These are phyloP conservation scores for Patellifolia procumbens DNA, from an alignment of 179 eudicot species.

Conservation along the genomic window DNA sequence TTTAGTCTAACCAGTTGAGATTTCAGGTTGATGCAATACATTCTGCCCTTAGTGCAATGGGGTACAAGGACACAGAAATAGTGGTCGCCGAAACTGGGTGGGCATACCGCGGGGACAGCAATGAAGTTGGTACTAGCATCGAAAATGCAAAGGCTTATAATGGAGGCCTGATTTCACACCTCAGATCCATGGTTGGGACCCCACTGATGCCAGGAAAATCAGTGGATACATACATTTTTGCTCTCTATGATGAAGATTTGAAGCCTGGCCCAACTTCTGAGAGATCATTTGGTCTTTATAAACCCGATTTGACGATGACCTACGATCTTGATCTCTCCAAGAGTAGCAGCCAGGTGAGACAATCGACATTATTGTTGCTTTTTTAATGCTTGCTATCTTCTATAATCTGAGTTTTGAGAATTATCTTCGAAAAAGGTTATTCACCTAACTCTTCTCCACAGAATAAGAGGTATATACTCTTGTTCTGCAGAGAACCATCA, in stretches of 20 bases:
- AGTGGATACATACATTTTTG: conserved; percentile 88
- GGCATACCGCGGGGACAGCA: conserved; percentile 81
- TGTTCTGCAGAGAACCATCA: no score
- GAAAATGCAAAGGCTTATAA: conserved; percentile 91
- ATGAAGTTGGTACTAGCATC: conserved; percentile 76
- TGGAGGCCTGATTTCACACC: conserved; percentile 67
- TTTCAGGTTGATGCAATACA: conserved; percentile 84
- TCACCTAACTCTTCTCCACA: no score
- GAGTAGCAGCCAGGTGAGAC: conserved; percentile 60
- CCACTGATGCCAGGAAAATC: conserved; percentile 96
- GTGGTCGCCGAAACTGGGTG: conserved; percentile 96
- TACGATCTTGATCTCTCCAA: conserved; percentile 73
- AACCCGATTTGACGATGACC: conserved; percentile 62
- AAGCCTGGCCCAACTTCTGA: conserved; percentile 90
- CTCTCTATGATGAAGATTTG: conserved; percentile 87
- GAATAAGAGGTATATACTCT: no score
- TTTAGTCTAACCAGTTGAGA: not conserved
- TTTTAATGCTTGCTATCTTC: not conserved
- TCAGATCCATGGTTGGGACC: conserved; percentile 86
- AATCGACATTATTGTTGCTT: not conserved
- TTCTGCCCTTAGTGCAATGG: conserved; percentile 80
- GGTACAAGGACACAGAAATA: conserved; percentile 73
- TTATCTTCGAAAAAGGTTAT: no score
- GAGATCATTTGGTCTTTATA: conserved; percentile 77
- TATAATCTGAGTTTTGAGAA: not conserved